Conservation (phyloP, 257 asterid species). For the Lycium ferocissimum region DNA sequence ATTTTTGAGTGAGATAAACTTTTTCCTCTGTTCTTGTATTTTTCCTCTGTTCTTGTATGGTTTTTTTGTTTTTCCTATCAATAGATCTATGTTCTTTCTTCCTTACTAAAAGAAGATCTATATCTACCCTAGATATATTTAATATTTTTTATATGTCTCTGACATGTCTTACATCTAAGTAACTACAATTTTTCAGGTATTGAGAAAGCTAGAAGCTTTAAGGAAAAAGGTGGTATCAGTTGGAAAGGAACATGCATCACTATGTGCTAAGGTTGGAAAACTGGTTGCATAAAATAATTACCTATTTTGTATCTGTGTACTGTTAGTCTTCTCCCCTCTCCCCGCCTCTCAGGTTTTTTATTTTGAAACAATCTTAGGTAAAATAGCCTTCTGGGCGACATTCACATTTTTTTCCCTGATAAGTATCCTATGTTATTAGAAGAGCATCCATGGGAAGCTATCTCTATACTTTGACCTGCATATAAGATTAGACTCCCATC, state of each 20-base stretch:
- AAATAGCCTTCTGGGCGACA: background rate
- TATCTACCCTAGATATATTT: background rate
- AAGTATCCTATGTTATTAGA: background rate
- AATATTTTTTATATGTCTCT: background rate
- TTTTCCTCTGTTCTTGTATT: background rate
- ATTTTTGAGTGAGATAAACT: background rate
- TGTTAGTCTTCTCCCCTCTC: background rate
- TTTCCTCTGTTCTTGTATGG: background rate
- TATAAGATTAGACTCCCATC: background rate
- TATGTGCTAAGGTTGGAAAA: conserved; percentile 82
- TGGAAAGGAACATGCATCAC: conserved; percentile 93
- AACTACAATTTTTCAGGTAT: conserved; percentile 57
- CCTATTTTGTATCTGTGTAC: background rate
- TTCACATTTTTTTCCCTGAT: background rate
- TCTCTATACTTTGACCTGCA: background rate
- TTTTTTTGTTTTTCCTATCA: background rate
- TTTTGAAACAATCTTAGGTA: background rate
- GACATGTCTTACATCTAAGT: background rate
- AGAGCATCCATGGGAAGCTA: background rate
- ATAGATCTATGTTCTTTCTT: background rate
- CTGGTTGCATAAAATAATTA: conserved; percentile 20
- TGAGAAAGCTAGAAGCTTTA: conserved; percentile 67
- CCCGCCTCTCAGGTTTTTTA: background rate
- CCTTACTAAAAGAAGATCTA: too few relatives aligned
- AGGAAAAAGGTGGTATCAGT: conserved; percentile 86